These are phyloP conservation scores for Trichomonascus vanleenenianus DNA, from an alignment of 805 yeast genomes.

Conservation along the genomic window DNA sequence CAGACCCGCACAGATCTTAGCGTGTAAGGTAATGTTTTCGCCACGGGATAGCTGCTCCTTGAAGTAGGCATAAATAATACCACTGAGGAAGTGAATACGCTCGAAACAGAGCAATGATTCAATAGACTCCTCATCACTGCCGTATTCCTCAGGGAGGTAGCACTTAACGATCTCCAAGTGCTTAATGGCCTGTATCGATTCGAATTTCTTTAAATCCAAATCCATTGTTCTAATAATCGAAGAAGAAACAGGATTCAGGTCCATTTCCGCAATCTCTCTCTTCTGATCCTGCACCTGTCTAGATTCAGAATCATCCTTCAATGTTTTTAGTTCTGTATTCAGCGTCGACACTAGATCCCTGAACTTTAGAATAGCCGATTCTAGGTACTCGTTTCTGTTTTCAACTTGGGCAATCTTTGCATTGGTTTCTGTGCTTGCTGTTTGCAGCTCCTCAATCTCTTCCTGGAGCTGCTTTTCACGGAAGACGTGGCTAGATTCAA, in stretches of 20 bases:
- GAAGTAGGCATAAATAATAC: slow-evolving; percentile 8
- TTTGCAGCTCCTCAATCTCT: slow-evolving; percentile 29
- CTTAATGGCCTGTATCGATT: slow-evolving; percentile 20
- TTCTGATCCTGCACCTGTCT: slow-evolving; percentile 12
- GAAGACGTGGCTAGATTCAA: slow-evolving; percentile 39
- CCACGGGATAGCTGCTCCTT: slow-evolving; percentile 4
- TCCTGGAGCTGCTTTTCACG: slow-evolving; percentile 36
- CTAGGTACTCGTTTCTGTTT: slow-evolving; percentile 30
- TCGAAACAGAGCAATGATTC: slow-evolving; percentile 2
- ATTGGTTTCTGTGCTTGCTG: slow-evolving; percentile 12
- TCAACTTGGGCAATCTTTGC: slow-evolving; percentile 21
- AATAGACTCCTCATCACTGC: slow-evolving; percentile 11
- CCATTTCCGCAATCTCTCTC: slow-evolving; percentile 13
- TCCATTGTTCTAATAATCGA: slow-evolving; percentile 19
- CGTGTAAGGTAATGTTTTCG: slow-evolving; percentile 6
- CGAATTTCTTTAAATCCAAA: slow-evolving; percentile 19
- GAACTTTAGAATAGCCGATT: slow-evolving; percentile 23
- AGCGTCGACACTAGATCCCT: slow-evolving; percentile 23
- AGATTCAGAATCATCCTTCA: slow-evolving; percentile 11
- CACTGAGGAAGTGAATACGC: background rate
- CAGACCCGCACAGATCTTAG: slow-evolving; percentile 10
- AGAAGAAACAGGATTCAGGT: slow-evolving; percentile 18
- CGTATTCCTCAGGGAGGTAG: slow-evolving; percentile 17
- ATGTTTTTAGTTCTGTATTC: slow-evolving; percentile 19
- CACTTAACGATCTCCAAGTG: slow-evolving; percentile 22